Percentiles rank a stretch among this genome's conserved stretches.
Evolutionary conservation across 2,329 filamentous ascomycete genomes (phyloP).

Genomic region (Rutstroemia sp.): DNA sequence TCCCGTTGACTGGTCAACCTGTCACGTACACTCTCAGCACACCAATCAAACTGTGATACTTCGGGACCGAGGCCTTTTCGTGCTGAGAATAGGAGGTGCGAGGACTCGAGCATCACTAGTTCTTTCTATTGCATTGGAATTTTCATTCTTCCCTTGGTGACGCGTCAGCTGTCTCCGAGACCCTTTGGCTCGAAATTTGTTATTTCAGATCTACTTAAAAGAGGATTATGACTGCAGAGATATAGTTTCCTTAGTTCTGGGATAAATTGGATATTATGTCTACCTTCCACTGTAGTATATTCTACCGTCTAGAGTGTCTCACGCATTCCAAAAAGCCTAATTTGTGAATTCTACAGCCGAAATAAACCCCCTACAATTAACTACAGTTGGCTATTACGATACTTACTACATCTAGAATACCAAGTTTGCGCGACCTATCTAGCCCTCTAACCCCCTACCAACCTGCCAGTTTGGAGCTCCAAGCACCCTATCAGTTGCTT

Average conservation of each 20-base stretch:
- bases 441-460: no score
- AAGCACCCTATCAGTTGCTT: no score
- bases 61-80: no score
- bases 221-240: not conserved
- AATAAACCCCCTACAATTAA: no score
- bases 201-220: not conserved
- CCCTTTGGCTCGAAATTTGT: not conserved
- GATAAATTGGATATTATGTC: not conserved
- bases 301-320: not conserved
- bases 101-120: not conserved
- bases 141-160: conserved; percentile 5
- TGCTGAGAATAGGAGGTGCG: not conserved
- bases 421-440: no score
- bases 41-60: conserved; percentile 6
- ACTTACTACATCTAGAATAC: no score
- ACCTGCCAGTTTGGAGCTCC: no score
- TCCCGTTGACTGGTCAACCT: conserved; percentile 36
- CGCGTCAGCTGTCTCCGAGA: not conserved
- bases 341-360: no score
- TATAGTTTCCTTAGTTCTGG: not conserved
- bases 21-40: conserved; percentile 34
- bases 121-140: not conserved
- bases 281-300: not conserved
- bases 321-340: not conserved
- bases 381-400: no score